Base-by-base conservation (phyloP, 805 yeast genomes). In the Schizosaccharomyces cryophilus region DNA sequence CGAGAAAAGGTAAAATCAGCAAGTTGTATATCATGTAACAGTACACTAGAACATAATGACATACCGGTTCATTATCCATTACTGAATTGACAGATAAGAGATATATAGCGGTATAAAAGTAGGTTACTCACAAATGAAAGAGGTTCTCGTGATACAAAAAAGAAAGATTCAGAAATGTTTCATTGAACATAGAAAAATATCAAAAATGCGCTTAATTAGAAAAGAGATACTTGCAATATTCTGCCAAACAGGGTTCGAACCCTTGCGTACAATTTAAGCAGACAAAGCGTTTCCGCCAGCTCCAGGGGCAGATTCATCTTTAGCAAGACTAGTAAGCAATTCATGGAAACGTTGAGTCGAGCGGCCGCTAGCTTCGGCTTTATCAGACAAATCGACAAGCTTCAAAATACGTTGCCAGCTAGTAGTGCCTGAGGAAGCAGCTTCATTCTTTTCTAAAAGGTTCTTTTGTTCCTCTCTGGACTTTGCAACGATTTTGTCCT, bases 281-380 rank as follows among this genome's bases (percentile, higher is more conserved):
- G 40, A 45, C 7, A 45, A 19, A 3, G 48, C 19, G 7, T 21
- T n/a, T 21, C 26, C 61, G 29, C 31, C 84, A 47, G 87, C 88
- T 47, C 89, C 90, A 30, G 93, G 93, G 59, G 80, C 90, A 63
- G 77, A 76, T 59, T 77, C 78, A 66, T 84, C 85, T 51, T 83
- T 85, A 74, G 82, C 81, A 67, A 85, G 76, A 64, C 80, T 79
- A 62, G 73, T 72, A 68, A 85, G 75, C 63, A 85, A 75, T 64
- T 78, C 84, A 68, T 80, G 80, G 73, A 85, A 84, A 64, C 85
- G 77, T 5, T 84, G 71, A 74, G 83, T 84, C 70, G 85, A 89
- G 68, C 83, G 77, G 42, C 73, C 75, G 58, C 72, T 71, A 48
- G 73, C 71, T n/a, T 70, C 69, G 61, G 76, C 80, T 60, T 67